phyloP scores from a whole-genome alignment of 116 monocot species.

The Zostera marina region DNA sequence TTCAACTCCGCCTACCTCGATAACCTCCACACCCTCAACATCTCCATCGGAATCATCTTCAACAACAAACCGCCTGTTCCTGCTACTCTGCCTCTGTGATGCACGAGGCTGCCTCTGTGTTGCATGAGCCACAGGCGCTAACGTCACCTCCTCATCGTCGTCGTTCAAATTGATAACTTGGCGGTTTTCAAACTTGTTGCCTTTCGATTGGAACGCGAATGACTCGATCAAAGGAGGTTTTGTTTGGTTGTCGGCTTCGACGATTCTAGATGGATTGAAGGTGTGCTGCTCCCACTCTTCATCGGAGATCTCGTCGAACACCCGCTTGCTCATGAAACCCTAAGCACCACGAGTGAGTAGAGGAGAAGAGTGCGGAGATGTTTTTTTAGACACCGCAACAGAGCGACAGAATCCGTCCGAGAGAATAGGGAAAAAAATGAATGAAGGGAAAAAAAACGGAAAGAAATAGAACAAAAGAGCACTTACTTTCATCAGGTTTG shows the following conservation, averaged over 20 bases:
- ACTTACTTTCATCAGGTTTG: no score
- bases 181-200: background rate
- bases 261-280: slow-evolving; percentile 48
- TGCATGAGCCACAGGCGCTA: slow-evolving; percentile 1
- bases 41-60: slow-evolving; percentile 22
- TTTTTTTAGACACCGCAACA: no score
- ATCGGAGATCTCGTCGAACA: slow-evolving; percentile 89
- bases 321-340: slow-evolving; percentile 19
- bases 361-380: no score
- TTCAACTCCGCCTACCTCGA: slow-evolving; percentile 18
- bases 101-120: slow-evolving; percentile 1
- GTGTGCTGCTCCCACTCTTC: slow-evolving; percentile 73
- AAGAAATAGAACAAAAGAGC: no score
- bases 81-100: slow-evolving; percentile 1
- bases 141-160: slow-evolving; percentile 7
- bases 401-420: no score
- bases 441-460: no score
- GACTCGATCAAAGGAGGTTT: slow-evolving; percentile 49
- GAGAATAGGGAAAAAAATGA: no score
- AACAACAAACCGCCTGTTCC: slow-evolving; percentile 17
- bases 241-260: slow-evolving; percentile 23
- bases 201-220: slow-evolving; percentile 21
- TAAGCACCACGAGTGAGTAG: no score
- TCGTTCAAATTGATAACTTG: slow-evolving; percentile 16
- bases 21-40: slow-evolving; percentile 22